These are phyloP conservation scores for Penicillium freii DNA, from an alignment of 2,329 filamentous ascomycete genomes.

Conservation along the genomic window DNA sequence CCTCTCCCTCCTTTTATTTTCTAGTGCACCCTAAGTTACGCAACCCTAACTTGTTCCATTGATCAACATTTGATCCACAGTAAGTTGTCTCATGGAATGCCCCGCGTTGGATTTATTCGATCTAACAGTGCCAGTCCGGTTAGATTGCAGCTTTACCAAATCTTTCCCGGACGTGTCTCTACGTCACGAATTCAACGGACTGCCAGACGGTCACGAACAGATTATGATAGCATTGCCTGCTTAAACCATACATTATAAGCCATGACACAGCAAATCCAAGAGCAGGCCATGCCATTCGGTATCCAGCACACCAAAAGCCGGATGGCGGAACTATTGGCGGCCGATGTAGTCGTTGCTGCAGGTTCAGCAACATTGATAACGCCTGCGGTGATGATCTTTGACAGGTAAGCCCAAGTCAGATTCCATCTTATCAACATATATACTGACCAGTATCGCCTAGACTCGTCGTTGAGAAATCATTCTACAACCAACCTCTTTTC, in stretches of 20 bases:
- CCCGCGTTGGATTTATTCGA: conserved; percentile 21
- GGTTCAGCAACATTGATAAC: conserved; percentile 71
- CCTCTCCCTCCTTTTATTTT: neutral
- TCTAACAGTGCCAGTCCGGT: conserved; percentile 13
- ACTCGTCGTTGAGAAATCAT: conserved; percentile 45
- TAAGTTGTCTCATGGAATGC: conserved; percentile 20
- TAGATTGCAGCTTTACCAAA: neutral
- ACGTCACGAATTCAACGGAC: neutral
- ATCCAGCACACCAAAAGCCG: conserved; percentile 37
- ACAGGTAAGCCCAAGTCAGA: conserved; percentile 56
- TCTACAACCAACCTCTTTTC: conserved; percentile 34
- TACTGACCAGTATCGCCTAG: conserved; percentile 26
- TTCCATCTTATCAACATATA: neutral
- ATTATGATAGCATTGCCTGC: conserved; percentile 7
- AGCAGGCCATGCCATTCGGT: conserved; percentile 26
- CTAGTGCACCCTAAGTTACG: neutral
- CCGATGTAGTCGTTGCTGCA: conserved; percentile 65
- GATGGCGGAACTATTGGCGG: conserved; percentile 49
- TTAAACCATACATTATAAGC: conserved; percentile 5
- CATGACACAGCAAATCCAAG: conserved; percentile 30
- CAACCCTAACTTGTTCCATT: neutral
- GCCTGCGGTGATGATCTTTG: conserved; percentile 78
- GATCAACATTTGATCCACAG: conserved; percentile 18
- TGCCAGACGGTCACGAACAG: conserved; percentile 4
- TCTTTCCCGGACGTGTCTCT: neutral